phyloP scores from a whole-genome alignment of 129 eudicot species.

The Chrysanthemum makinoi region DNA sequence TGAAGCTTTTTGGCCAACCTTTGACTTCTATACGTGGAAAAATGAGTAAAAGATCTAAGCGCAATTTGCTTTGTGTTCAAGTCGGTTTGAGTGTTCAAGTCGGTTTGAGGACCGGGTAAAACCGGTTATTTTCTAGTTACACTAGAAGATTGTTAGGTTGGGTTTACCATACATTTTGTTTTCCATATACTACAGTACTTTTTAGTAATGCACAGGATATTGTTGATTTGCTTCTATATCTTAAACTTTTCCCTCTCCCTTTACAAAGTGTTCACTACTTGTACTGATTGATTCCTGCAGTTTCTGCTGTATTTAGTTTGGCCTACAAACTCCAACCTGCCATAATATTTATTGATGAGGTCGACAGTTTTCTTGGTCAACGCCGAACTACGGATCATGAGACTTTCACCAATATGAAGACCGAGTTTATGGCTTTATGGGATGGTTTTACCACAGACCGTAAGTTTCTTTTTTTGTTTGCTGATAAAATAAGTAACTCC shows the following conservation, averaged over 20 bases:
- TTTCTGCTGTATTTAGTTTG: conserved; percentile 83
- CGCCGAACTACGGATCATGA: conserved; percentile 78
- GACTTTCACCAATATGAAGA: conserved; percentile 82
- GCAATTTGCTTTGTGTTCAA: too few relatives aligned
- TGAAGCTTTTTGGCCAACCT: too few relatives aligned
- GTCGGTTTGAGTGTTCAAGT: too few relatives aligned
- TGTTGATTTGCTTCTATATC: neutral
- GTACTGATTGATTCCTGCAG: conserved; percentile 45
- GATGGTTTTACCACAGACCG: conserved; percentile 96
- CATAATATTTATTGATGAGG: conserved; percentile 91
- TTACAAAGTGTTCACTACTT: conserved; percentile 9
- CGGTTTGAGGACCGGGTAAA: too few relatives aligned
- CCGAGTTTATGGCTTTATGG: conserved; percentile 93
- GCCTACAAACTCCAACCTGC: conserved; percentile 94
- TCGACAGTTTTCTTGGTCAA: conserved; percentile 89
- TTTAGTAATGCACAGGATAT: conserved; percentile 2
- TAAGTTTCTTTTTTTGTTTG: conserved; percentile 27
- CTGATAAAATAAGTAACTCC: neutral
- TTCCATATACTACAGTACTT: neutral
- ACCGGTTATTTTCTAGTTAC: too few relatives aligned
- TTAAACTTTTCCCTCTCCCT: neutral
- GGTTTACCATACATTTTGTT: too few relatives aligned
- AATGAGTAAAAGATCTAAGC: too few relatives aligned
- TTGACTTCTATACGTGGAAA: too few relatives aligned
- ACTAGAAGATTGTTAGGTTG: too few relatives aligned